Evolutionary conservation across 805 yeast genomes (phyloP).

Genomic region (Gaillardinia entomophila): DNA sequence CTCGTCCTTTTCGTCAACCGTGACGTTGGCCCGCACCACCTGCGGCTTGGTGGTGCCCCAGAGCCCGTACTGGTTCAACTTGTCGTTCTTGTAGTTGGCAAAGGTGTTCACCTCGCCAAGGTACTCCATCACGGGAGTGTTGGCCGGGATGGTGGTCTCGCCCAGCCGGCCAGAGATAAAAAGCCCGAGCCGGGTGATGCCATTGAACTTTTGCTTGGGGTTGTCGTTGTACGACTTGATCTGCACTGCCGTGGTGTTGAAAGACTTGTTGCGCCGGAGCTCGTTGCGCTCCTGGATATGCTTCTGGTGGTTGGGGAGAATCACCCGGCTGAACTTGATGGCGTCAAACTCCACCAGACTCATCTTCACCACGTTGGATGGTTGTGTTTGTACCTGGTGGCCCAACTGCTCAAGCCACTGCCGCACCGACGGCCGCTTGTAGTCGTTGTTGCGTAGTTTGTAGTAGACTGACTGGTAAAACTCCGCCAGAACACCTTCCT

Average conservation of each 20-base stretch:
- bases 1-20: constrained; percentile 19
- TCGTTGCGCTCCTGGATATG: constrained; percentile 30
- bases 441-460: constrained; percentile 41
- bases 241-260: constrained; percentile 26
- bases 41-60: constrained; percentile 61
- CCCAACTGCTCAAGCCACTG: constrained; percentile 17
- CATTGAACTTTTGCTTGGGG: constrained; percentile 54
- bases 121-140: constrained; percentile 52
- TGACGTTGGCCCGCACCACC: constrained; percentile 20
- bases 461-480: constrained; percentile 50
- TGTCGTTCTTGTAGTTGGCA: constrained; percentile 55
- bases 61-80: constrained; percentile 68
- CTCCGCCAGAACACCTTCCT: constrained; percentile 37
- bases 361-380: constrained; percentile 12
- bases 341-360: constrained; percentile 19
- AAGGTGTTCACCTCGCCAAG: constrained; percentile 71
- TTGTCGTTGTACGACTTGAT: constrained; percentile 59
- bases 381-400: constrained; percentile 1
- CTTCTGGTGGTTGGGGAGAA: constrained; percentile 28
- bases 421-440: constrained; percentile 30
- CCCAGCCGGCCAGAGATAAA: constrained; percentile 26
- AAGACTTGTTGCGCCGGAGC: constrained; percentile 14
- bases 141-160: constrained; percentile 29
- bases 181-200: constrained; percentile 65
- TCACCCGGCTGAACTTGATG: constrained; percentile 23